Percentiles rank a stretch among this genome's conserved stretches.
phyloP scores from a whole-genome alignment of 495 filamentous ascomycete species.

The Pseudevernia furfuracea region DNA sequence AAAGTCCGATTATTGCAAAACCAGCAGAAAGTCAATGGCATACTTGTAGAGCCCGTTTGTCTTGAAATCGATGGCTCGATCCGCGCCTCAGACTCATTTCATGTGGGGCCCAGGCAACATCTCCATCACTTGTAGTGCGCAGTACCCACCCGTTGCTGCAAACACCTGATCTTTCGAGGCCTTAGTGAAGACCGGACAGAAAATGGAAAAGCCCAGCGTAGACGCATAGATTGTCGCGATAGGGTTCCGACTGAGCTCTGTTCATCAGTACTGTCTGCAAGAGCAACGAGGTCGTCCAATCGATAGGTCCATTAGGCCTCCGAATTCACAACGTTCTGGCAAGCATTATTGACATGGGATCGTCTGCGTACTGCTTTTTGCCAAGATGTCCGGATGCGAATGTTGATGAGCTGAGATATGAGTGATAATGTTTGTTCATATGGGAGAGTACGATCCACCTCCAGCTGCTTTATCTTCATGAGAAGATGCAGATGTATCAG shows the following conservation, averaged over 20 bases:
- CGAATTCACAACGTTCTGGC: background rate
- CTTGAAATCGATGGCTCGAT: background rate
- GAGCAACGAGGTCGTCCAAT: constrained; percentile 16
- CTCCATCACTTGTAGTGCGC: background rate
- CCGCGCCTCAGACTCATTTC: background rate
- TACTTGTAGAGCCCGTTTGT: background rate
- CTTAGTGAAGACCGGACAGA: background rate
- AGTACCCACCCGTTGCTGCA: background rate
- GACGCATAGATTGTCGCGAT: background rate
- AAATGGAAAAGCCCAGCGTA: background rate
- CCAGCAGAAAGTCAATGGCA: background rate
- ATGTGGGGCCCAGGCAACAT: background rate
- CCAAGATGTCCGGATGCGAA: background rate
- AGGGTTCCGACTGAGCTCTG: background rate
- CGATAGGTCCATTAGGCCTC: constrained; percentile 19
- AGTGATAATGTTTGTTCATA: background rate
- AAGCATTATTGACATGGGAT: background rate
- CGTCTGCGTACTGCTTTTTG: background rate
- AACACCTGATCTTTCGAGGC: background rate
- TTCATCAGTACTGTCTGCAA: constrained; percentile 16
- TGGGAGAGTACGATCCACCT: background rate
- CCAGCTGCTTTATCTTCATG: background rate
- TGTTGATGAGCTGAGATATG: background rate
- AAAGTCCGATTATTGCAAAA: background rate
- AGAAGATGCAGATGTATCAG: background rate